Percentiles rank a stretch among this genome's conserved stretches.
Evolutionary conservation across 2,329 filamentous ascomycete species (phyloP).

Genomic region (Aspergillus phoenicis): DNA sequence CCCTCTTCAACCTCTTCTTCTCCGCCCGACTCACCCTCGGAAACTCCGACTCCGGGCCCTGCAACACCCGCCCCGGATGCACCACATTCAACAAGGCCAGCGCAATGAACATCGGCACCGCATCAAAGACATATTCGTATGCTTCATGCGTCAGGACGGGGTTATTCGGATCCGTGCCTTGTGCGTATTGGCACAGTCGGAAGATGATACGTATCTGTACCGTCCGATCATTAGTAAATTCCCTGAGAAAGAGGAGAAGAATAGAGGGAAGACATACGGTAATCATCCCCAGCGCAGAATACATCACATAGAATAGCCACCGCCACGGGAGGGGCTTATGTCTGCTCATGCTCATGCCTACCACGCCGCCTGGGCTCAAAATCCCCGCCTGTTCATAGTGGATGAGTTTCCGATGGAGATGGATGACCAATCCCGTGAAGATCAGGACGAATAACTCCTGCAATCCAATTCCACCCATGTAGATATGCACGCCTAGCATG

Average conservation of each 20-base stretch:
- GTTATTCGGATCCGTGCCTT: conserved; percentile 61
- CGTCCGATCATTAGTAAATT: neutral
- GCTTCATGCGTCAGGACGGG: conserved; percentile 64
- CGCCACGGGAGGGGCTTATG: conserved; percentile 22
- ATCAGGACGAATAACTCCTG: conserved; percentile 55
- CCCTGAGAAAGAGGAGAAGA: too few species aligned
- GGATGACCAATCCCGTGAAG: conserved; percentile 47
- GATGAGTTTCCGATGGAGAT: conserved; percentile 40
- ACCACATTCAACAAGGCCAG: conserved; percentile 47
- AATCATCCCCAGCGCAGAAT: conserved; percentile 46
- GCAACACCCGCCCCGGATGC: conserved; percentile 54
- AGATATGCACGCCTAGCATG: conserved; percentile 51
- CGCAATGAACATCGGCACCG: conserved; percentile 58
- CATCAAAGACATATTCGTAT: conserved; percentile 58
- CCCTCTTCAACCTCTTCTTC: conserved; percentile 47
- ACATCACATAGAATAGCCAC: conserved; percentile 44
- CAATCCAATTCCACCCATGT: conserved; percentile 58
- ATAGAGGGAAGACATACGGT: conserved; percentile 28
- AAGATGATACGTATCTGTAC: conserved; percentile 60
- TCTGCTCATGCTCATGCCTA: conserved; percentile 7
- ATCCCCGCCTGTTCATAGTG: conserved; percentile 26
- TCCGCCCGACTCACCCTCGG: conserved; percentile 46
- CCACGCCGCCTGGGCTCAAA: conserved; percentile 19
- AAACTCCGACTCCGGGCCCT: conserved; percentile 52
- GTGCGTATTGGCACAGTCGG: conserved; percentile 60